Evolutionary conservation across 2,329 filamentous ascomycete species (phyloP).

Genomic region (Penicillium olsonii): DNA sequence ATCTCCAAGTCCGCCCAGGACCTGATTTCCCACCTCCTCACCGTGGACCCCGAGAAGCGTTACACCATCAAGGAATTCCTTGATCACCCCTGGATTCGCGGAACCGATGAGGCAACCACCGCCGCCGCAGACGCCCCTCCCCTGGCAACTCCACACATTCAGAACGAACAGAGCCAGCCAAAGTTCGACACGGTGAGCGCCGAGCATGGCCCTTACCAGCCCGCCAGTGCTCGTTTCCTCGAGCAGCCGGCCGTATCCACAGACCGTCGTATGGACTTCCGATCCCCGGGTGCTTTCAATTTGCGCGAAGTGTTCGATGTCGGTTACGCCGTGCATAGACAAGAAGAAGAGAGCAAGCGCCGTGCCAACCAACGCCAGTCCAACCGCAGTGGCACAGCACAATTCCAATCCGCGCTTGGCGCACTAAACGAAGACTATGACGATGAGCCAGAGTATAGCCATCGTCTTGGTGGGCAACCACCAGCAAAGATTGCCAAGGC

Average conservation of each 20-base stretch:
- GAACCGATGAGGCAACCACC: conserved; percentile 66
- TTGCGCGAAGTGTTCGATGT: conserved; percentile 97
- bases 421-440: conserved; percentile 65
- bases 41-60: conserved; percentile 91
- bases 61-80: conserved; percentile 93
- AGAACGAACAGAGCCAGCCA: conserved; percentile 55
- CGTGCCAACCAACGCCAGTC: conserved; percentile 79
- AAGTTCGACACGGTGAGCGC: conserved; percentile 56
- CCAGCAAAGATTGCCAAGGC: conserved; percentile 68
- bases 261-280: conserved; percentile 82
- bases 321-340: conserved; percentile 93
- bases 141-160: conserved; percentile 64
- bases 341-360: conserved; percentile 93
- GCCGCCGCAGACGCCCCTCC: conserved; percentile 70
- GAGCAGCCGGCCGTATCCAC: conserved; percentile 56
- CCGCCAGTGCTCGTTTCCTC: conserved; percentile 55
- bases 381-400: conserved; percentile 61
- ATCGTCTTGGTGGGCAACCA: conserved; percentile 54
- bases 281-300: conserved; percentile 92
- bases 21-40: conserved; percentile 87
- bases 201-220: conserved; percentile 44
- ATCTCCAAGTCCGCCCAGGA: conserved; percentile 95
- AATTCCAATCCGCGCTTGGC: conserved; percentile 64
- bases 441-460: conserved; percentile 58
- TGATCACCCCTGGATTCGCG: conserved; percentile 88